Base-by-base conservation (phyloP, 495 filamentous ascomycete species). In the Penicillium cosmopolitanum region DNA sequence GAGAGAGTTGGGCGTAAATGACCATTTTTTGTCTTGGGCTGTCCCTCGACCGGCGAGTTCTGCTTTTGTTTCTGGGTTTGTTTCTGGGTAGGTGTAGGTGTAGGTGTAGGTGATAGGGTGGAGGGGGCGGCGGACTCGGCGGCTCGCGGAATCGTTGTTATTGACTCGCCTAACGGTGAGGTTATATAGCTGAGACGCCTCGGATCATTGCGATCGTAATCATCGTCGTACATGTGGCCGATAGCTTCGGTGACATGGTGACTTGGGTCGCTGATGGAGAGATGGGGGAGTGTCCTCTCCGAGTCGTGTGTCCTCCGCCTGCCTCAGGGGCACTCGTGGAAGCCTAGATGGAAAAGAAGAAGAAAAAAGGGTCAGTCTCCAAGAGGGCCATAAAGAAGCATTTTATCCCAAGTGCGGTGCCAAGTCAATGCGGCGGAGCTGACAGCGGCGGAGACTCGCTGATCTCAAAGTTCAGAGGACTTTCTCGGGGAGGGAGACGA, bases 191-290 rank as follows among this genome's bases (percentile, higher is more conserved):
- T 90, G 51, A 88, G 74, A 46, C 87, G 87, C 53, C 85, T 75
- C 9, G 80, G 77, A 44, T 87, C 81, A 65, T 80, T 75, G 65
- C 76, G 82, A 61, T 90, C 85, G 67, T 92, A 87, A 71, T 90
- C 86, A 69, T 93, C 89, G 66, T 88, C 91, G 77, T 98, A 98
- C 87, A 97, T 88, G 69, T 95, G 92, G 38, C 93, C 93, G 69
- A 98, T 97, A 47, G 93, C 91, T 70, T 98, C 95, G 38, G 95
- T 98, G 71, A 97, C 94, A 85, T 98, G 95, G 80, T 98, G 94
- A 73, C 85, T 91, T 63, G 89, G 85, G 67, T 91, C 88, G 74
- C 87, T 89, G 65, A 91, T 90, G 58, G 88, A 90, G 57, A 89
- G 73, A 61, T 87, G 81, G 57, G 88, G 79, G 73, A 78, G 77